These are phyloP conservation scores for Medicago arabica DNA, from an alignment of 306 rosid species.

Conservation along the genomic window DNA sequence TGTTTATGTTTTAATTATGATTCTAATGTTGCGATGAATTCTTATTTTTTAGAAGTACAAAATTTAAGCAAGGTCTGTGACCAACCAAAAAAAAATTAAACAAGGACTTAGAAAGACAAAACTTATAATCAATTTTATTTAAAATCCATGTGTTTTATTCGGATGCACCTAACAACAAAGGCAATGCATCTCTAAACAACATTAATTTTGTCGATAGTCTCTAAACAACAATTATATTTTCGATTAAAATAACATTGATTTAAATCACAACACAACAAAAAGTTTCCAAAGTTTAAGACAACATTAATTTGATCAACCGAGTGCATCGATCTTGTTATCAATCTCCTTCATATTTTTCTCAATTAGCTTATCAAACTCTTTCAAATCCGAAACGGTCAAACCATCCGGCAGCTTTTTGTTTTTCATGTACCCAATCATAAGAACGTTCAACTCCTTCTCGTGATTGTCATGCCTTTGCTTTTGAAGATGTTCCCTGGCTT, in stretches of 20 bases:
- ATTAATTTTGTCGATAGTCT: background rate
- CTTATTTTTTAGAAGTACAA: background rate
- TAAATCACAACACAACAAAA: background rate
- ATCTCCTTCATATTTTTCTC: slow-evolving; percentile 41
- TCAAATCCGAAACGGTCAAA: slow-evolving; percentile 39
- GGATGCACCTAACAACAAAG: background rate
- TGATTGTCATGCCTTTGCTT: slow-evolving; percentile 27
- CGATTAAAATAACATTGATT: too few relatives aligned
- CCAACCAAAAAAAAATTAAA: too few relatives aligned
- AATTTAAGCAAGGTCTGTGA: slow-evolving; percentile 14
- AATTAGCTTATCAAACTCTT: slow-evolving; percentile 42
- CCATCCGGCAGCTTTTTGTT: slow-evolving; percentile 28
- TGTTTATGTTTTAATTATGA: background rate
- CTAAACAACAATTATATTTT: too few relatives aligned
- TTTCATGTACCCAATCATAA: slow-evolving; percentile 42
- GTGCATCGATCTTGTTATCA: background rate
- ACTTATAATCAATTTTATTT: background rate
- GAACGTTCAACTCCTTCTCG: slow-evolving; percentile 32
- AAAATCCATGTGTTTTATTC: slow-evolving; percentile 1
- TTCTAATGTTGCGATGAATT: background rate
- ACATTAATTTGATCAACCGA: background rate
- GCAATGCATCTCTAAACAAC: too few relatives aligned
- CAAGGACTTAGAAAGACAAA: background rate
- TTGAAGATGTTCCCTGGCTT: slow-evolving; percentile 29
- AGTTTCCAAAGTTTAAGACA: background rate